Evolutionary conservation across 2,329 filamentous ascomycete species (phyloP).

Genomic region (Cercospora zeae-maydis): DNA sequence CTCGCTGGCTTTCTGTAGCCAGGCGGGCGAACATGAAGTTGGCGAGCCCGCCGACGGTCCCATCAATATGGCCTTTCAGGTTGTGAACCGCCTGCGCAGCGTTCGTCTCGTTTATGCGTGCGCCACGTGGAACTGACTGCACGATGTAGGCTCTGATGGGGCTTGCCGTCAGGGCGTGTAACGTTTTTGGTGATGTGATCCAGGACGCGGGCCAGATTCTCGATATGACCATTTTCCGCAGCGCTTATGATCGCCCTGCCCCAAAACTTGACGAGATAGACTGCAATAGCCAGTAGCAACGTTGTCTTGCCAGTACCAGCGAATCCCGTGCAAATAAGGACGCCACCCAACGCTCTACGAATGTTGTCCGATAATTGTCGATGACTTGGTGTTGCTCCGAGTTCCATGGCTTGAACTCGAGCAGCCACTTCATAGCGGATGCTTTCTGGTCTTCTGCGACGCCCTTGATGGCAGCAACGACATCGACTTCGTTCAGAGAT

Average conservation of each 20-base stretch:
- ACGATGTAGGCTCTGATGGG: neutral
- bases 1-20: neutral
- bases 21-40: neutral
- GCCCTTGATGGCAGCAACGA: neutral
- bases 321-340: neutral
- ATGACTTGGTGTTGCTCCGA: neutral
- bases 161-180: neutral
- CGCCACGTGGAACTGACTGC: neutral
- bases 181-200: neutral
- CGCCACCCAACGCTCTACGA: neutral
- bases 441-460: neutral
- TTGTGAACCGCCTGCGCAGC: neutral
- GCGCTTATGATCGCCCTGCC: neutral
- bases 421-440: neutral
- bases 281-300: neutral
- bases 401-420: neutral
- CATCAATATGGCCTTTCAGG: neutral
- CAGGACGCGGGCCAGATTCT: neutral
- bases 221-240: neutral
- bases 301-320: slow-evolving; percentile 6
- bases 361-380: no score
- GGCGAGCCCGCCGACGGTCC: neutral
- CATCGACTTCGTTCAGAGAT: neutral
- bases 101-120: neutral
- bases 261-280: neutral